Percentiles rank a stretch among this genome's conserved stretches.
Evolutionary conservation across 345 rosid genomes (phyloP).

Genomic region (Eucalyptus paniculata): DNA sequence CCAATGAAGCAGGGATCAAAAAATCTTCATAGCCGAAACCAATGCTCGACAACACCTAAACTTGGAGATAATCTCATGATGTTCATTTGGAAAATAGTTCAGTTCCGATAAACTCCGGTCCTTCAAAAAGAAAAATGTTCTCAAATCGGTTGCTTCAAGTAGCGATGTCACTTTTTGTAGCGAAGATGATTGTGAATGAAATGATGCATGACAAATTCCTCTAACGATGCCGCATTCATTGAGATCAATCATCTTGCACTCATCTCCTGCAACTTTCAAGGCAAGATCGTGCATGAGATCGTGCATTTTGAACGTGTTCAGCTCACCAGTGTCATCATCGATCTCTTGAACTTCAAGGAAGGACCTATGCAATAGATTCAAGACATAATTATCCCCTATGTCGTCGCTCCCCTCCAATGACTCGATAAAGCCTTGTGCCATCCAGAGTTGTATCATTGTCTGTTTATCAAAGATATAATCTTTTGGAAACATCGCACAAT

Average conservation of each 20-base stretch:
- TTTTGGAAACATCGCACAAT: slow-evolving; percentile 5
- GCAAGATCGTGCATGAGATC: not conserved
- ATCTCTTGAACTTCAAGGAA: not conserved
- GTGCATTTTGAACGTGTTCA: not conserved
- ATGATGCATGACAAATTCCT: not conserved
- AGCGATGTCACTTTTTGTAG: not conserved
- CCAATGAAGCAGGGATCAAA: fast-evolving
- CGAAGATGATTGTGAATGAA: fast-evolving
- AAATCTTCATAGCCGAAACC: not conserved
- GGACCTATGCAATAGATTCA: not conserved
- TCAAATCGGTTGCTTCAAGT: not conserved
- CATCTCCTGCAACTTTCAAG: not conserved
- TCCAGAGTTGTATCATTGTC: slow-evolving; percentile 6
- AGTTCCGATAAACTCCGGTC: fast-evolving
- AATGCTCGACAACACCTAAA: not conserved
- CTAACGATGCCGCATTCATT: fast-evolving
- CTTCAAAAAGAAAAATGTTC: not conserved
- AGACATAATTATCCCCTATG: not conserved
- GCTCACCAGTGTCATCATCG: not conserved
- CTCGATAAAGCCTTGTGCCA: slow-evolving; percentile 6
- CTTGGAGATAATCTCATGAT: not conserved
- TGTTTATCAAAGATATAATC: not conserved
- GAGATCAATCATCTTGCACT: not conserved
- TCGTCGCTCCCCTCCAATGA: not conserved
- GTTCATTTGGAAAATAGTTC: not conserved